Base-by-base conservation (phyloP, 83 land plant genomes). In the Larix sibirica region DNA sequence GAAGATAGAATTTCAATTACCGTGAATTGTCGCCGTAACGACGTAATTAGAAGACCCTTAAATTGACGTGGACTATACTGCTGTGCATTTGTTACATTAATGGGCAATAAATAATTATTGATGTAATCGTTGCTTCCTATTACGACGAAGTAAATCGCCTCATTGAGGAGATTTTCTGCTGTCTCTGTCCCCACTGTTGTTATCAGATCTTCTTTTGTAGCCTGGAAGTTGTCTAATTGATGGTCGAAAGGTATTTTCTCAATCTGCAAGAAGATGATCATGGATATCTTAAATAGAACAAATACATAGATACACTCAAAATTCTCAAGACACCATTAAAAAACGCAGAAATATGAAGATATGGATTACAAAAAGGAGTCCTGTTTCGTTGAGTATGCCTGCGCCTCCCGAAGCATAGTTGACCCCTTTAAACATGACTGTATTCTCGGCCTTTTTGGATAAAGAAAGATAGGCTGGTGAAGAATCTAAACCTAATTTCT, bases 351-450 rank as follows among this genome's bases (percentile, higher is more conserved):
- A 17, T 40, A 89, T 83, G 5, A 90, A 6, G 31, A 17, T 59
- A 91, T 85, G 5, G 90, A 14, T 83, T 89, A 91, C 93, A 87
- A 91, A 91, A 54, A 86, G 89, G 6, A 83, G 58, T 50, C 93
- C 91, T 1, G 91, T 91, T 4, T 89, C 87, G 66, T 89, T 89
- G 79, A 89, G 89, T 67, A 91, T 91, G 42, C 93, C 93, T 42
- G 93, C 89, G 26, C 93, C 93, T 21, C 91, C 93, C 3, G 93
- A 91, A 0, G 93, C 93, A 73, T 83, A 91, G 77, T 89, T 91
- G 20, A 87, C 90, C 8, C 93, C 93, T 28, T 87, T 67, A 4
- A 89, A 81, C 10, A 91, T 14, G 7, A 77, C 84, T 80, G 87
- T 86, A 68, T 85, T 86, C 42, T 73, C 60, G 23, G 47, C 1